phyloP scores from a whole-genome alignment of 2,329 filamentous ascomycete species.

The Thielaviopsis euricoi region DNA sequence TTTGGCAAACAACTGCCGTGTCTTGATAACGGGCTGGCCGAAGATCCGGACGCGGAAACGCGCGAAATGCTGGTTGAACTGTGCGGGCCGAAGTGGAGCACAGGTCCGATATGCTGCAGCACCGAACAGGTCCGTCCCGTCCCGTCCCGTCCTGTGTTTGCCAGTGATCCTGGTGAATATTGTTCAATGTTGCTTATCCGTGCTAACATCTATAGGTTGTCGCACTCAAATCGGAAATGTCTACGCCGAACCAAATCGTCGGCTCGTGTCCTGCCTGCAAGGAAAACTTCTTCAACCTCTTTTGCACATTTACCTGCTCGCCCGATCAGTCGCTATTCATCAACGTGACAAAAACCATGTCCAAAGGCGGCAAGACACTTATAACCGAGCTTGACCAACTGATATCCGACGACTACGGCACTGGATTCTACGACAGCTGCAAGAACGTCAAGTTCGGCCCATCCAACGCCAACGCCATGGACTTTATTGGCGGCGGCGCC shows the following conservation, averaged over 20 bases:
- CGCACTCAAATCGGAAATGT: slow-evolving; percentile 66
- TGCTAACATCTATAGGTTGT: slow-evolving; percentile 39
- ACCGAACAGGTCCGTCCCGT: slow-evolving; percentile 53
- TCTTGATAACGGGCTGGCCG: slow-evolving; percentile 72
- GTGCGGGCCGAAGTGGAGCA: slow-evolving; percentile 75
- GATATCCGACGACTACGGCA: slow-evolving; percentile 67
- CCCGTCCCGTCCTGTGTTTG: no score
- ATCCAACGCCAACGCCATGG: slow-evolving; percentile 84
- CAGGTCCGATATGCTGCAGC: slow-evolving; percentile 72
- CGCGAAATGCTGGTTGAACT: slow-evolving; percentile 66
- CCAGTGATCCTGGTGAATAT: neutral
- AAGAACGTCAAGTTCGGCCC: slow-evolving; percentile 98
- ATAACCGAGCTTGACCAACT: slow-evolving; percentile 86
- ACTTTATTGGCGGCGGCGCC: slow-evolving; percentile 87
- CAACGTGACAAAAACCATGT: slow-evolving; percentile 65
- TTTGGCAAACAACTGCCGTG: slow-evolving; percentile 86
- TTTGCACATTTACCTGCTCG: slow-evolving; percentile 96
- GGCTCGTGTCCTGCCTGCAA: slow-evolving; percentile 92
- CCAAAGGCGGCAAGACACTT: slow-evolving; percentile 36
- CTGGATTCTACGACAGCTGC: slow-evolving; percentile 88
- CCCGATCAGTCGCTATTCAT: slow-evolving; percentile 91
- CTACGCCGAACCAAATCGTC: slow-evolving; percentile 76
- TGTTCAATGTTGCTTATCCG: slow-evolving; percentile 1
- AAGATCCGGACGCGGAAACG: slow-evolving; percentile 53
- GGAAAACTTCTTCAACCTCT: slow-evolving; percentile 95